Evolutionary conservation across 2,329 filamentous ascomycete genomes (phyloP).

Genomic region (Capronia americana): DNA sequence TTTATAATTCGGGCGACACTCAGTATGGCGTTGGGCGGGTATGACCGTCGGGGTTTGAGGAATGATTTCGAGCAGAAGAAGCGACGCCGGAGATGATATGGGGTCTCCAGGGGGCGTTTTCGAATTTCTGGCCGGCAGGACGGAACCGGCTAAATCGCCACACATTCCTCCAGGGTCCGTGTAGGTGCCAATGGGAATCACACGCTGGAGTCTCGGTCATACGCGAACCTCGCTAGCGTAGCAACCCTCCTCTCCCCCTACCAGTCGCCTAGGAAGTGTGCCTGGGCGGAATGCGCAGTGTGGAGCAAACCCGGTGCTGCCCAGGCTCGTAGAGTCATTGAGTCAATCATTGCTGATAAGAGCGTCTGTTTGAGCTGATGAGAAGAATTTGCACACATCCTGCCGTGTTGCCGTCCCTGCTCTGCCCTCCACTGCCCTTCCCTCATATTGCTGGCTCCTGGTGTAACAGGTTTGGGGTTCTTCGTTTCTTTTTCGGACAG

Average conservation of each 20-base stretch:
- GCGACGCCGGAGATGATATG: background rate
- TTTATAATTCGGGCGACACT: background rate
- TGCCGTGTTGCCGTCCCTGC: background rate
- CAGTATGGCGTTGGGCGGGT: background rate
- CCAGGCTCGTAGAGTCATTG: slow-evolving; percentile 3
- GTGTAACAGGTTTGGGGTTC: background rate
- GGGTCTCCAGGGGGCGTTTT: background rate
- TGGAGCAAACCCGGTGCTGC: background rate
- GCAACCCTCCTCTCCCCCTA: background rate
- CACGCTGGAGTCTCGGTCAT: background rate
- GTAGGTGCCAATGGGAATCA: background rate
- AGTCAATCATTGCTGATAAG: slow-evolving; percentile 19
- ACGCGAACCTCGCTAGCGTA: slow-evolving; percentile 1
- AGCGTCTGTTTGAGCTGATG: background rate
- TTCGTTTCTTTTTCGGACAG: background rate
- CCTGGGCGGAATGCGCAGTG: background rate
- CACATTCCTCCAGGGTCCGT: background rate
- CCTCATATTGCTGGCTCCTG: background rate
- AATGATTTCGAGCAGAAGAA: background rate
- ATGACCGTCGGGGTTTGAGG: background rate
- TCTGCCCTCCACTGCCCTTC: background rate
- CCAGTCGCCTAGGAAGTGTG: slow-evolving; percentile 2
- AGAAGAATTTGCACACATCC: slow-evolving; percentile 2
- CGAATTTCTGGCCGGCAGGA: background rate
- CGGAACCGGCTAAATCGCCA: background rate